A percentile compares a stretch with the other conserved stretches of the same genome.
These are phyloP conservation scores for Cladobotryum protrusum DNA, from an alignment of 2,329 filamentous ascomycete species.

Conservation along the genomic window DNA sequence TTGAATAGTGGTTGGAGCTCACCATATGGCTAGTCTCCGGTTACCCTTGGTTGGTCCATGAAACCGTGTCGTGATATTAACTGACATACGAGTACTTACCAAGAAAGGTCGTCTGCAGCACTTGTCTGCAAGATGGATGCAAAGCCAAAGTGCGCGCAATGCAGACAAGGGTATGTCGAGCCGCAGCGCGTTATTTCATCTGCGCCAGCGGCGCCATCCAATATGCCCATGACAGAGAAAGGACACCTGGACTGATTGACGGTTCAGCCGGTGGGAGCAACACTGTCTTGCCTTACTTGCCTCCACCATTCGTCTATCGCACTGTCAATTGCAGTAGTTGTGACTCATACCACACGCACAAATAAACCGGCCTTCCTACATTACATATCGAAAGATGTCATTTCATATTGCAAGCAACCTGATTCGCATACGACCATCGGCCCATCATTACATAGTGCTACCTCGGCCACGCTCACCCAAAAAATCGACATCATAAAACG, in stretches of 20 bases:
- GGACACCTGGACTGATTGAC: not conserved
- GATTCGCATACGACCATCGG: conserved; percentile 13
- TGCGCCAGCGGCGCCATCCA: conserved; percentile 11
- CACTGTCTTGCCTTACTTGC: too few species aligned
- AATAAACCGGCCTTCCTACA: too few species aligned
- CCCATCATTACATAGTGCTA: conserved; percentile 16
- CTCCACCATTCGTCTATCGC: too few species aligned
- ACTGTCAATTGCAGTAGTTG: too few species aligned
- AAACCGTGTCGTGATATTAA: too few species aligned
- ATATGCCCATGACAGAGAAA: not conserved
- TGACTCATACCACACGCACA: too few species aligned
- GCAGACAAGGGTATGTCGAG: conserved; percentile 3
- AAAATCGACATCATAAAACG: conserved; percentile 38
- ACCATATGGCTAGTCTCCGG: not conserved
- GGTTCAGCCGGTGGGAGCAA: too few species aligned
- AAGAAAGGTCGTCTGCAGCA: conserved; percentile 6
- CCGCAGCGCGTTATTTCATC: conserved; percentile 2
- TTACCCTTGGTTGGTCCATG: not conserved
- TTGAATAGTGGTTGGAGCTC: conserved; percentile 1
- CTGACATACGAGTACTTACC: conserved; percentile 4
- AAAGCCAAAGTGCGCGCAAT: conserved; percentile 6
- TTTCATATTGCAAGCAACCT: not conserved
- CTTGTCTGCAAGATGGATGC: conserved; percentile 10
- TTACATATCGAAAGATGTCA: too few species aligned
- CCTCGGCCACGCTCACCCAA: conserved; percentile 23